Percentiles rank a stretch among this genome's conserved stretches.
These are phyloP conservation scores for Nemania serpens DNA, from an alignment of 2,329 filamentous ascomycete species.

Conservation along the genomic window DNA sequence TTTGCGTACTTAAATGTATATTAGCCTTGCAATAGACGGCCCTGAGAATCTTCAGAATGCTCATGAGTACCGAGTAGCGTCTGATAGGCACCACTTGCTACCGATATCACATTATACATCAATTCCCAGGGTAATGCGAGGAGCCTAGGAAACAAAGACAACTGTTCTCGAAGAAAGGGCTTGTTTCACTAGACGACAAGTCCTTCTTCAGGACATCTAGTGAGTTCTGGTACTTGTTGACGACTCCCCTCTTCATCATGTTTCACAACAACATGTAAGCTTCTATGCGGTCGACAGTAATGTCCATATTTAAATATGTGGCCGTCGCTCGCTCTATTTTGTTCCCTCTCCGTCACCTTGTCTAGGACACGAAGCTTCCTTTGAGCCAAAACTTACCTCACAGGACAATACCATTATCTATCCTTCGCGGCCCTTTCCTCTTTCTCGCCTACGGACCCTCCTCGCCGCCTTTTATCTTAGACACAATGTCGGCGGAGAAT, in stretches of 20 bases:
- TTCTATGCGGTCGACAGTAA: background rate
- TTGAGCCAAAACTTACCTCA: background rate
- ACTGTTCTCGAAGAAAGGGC: background rate
- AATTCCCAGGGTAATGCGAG: no score
- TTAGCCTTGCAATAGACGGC: slow-evolving; percentile 6
- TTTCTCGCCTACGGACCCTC: no score
- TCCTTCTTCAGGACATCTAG: slow-evolving; percentile 4
- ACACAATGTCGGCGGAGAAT: background rate
- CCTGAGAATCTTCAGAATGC: background rate
- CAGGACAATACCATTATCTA: background rate
- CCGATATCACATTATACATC: no score
- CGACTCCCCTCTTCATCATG: background rate
- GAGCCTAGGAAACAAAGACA: background rate
- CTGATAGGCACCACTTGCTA: no score
- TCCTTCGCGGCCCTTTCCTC: background rate
- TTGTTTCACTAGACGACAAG: slow-evolving; percentile 2
- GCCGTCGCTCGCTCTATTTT: background rate
- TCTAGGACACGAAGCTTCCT: background rate
- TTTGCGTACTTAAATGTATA: background rate
- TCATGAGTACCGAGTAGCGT: background rate
- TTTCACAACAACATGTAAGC: slow-evolving; percentile 4
- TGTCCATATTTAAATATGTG: background rate
- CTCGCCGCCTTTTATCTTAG: background rate
- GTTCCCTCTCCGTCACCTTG: background rate
- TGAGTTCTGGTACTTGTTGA: background rate